phyloP scores from a whole-genome alignment of 768 basidiomycete genomes.

The Tulasnella sp. region DNA sequence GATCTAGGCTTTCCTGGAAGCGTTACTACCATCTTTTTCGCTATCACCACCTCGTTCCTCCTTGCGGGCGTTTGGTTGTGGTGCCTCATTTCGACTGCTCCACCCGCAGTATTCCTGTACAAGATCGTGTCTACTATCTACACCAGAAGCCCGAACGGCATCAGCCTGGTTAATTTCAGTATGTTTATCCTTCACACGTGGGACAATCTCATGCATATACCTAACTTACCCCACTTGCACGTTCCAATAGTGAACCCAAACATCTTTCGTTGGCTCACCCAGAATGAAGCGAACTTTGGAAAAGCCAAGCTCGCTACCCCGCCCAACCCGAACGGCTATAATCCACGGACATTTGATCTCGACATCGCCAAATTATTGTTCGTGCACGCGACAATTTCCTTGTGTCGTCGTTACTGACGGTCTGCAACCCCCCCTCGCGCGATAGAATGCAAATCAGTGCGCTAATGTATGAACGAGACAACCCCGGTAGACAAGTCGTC shows the following conservation, averaged over 20 bases:
- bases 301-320: not conserved
- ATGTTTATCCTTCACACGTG: not conserved
- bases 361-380: conserved; percentile 17
- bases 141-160: not conserved
- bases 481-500: not conserved
- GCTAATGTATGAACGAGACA: conserved; percentile 16
- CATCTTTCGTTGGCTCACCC: conserved; percentile 6
- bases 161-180: conserved; percentile 6
- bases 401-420: not conserved
- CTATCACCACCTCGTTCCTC: not conserved
- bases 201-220: too few relatives aligned
- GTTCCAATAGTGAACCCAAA: conserved; percentile 10
- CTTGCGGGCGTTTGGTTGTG: not conserved
- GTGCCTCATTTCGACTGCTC: conserved; percentile 3
- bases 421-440: not conserved
- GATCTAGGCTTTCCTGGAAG: not conserved
- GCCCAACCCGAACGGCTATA: not conserved
- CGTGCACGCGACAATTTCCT: not conserved
- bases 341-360: conserved; percentile 10
- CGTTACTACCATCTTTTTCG: not conserved
- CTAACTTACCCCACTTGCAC: too few relatives aligned
- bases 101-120: not conserved
- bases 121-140: not conserved
- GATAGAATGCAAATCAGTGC: conserved; percentile 12
- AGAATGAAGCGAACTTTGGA: not conserved